Evolutionary conservation across 2,329 filamentous ascomycete genomes (phyloP).

Genomic region (Fusarium domesticum): DNA sequence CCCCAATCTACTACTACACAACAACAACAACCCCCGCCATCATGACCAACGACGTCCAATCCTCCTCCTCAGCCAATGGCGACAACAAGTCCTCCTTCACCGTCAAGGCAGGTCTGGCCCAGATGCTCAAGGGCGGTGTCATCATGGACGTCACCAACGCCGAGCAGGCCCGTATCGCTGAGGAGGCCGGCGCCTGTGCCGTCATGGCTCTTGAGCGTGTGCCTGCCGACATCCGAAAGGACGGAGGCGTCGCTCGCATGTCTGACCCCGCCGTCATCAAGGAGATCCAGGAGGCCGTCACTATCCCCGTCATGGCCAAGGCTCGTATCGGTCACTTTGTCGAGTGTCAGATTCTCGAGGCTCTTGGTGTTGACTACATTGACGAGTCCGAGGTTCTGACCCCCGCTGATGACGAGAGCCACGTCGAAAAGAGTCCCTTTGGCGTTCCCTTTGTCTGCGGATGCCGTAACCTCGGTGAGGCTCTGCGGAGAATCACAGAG

Average conservation of each 20-base stretch:
- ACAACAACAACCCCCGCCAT: constrained; percentile 1
- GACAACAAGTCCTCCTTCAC: constrained; percentile 61
- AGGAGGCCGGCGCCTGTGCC: constrained; percentile 91
- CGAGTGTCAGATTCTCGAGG: constrained; percentile 97
- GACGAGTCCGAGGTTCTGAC: constrained; percentile 98
- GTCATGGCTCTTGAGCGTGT: constrained; percentile 99
- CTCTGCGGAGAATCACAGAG: constrained; percentile 83
- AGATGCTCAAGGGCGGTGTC: constrained; percentile 98
- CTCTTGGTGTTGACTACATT: constrained; percentile 94
- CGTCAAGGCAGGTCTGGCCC: constrained; percentile 90
- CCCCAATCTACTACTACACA: background rate
- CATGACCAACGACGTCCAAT: constrained; percentile 36
- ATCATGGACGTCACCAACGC: constrained; percentile 99
- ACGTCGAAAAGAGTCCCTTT: constrained; percentile 86
- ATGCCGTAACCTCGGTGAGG: constrained; percentile 91
- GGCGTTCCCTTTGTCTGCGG: constrained; percentile 92
- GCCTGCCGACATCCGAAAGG: constrained; percentile 87
- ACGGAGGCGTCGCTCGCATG: constrained; percentile 96
- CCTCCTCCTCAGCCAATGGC: constrained; percentile 28
- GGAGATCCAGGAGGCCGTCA: constrained; percentile 91
- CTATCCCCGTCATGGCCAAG: constrained; percentile 99
- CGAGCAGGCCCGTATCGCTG: constrained; percentile 91
- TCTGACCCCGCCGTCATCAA: constrained; percentile 92
- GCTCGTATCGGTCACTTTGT: constrained; percentile 96
- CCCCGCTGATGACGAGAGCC: constrained; percentile 83